phyloP scores from a whole-genome alignment of 495 filamentous ascomycete genomes.

The Cryomyces minteri region DNA sequence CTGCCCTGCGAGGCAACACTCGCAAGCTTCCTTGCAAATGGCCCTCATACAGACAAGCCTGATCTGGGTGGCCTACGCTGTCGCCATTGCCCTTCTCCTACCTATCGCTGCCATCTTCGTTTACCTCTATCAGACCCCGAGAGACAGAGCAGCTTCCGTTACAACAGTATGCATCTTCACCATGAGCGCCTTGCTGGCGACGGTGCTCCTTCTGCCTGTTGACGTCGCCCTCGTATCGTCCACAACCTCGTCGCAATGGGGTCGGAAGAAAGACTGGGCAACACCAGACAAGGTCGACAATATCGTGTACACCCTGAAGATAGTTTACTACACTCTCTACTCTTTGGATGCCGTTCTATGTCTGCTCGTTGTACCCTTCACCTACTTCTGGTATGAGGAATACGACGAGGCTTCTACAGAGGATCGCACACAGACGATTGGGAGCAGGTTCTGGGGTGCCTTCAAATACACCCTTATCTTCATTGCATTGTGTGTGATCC shows the following conservation, averaged over 20 bases:
- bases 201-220: conserved; percentile 79
- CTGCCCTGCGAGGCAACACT: too few relatives aligned
- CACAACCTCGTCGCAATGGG: conserved; percentile 54
- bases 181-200: conserved; percentile 72
- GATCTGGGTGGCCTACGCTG: conserved; percentile 83
- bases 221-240: conserved; percentile 90
- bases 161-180: conserved; percentile 71
- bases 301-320: conserved; percentile 60
- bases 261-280: conserved; percentile 88
- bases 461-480: conserved; percentile 85
- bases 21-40: conserved; percentile 9
- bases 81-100: conserved; percentile 53
- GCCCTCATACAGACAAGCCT: conserved; percentile 59
- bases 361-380: conserved; percentile 71
- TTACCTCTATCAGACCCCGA: conserved; percentile 69
- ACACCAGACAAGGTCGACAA: conserved; percentile 54
- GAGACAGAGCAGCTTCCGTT: conserved; percentile 65
- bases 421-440: conserved; percentile 50
- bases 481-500: conserved; percentile 52
- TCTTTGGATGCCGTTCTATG: conserved; percentile 84
- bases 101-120: conserved; percentile 63
- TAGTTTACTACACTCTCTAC: conserved; percentile 87
- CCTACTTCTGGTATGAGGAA: conserved; percentile 97
- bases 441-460: conserved; percentile 55
- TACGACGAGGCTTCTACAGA: conserved; percentile 74